Conservation (phyloP, 2,329 filamentous ascomycete species). For the Biscogniauxia sp. region DNA sequence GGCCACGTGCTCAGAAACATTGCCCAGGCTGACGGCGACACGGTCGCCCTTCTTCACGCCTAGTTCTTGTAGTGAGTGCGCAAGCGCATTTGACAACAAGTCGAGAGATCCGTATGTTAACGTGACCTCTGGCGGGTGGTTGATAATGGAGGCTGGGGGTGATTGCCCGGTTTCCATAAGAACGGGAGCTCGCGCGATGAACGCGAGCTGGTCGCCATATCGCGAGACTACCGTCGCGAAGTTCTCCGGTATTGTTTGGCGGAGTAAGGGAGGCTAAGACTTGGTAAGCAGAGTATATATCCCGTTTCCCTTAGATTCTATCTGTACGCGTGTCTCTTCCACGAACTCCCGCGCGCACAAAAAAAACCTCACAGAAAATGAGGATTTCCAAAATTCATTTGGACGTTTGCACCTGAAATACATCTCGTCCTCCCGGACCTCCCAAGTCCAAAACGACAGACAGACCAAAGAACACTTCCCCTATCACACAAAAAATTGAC, state of each 20-base stretch:
- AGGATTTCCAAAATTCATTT: too few relatives aligned
- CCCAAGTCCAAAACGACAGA: too few relatives aligned
- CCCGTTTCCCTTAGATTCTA: neutral
- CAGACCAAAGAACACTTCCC: neutral
- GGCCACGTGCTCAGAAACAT: conserved; percentile 78
- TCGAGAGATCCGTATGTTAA: conserved; percentile 78
- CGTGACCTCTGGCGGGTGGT: conserved; percentile 61
- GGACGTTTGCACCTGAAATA: too few relatives aligned
- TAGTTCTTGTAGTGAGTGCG: conserved; percentile 63
- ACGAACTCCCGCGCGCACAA: neutral
- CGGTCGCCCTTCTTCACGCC: conserved; percentile 80
- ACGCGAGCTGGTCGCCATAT: conserved; percentile 62
- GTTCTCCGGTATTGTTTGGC: conserved; percentile 69
- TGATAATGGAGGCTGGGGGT: conserved; percentile 26
- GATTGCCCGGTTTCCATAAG: conserved; percentile 15
- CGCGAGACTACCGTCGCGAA: conserved; percentile 63
- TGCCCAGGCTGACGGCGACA: conserved; percentile 84
- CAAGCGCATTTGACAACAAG: conserved; percentile 70
- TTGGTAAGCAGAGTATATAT: conserved; percentile 7
- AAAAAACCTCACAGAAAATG: neutral
- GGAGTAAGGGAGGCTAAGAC: conserved; percentile 61
- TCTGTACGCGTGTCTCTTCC: neutral
- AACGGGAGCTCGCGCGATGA: conserved; percentile 49
- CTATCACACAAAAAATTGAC: neutral
- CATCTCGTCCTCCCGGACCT: too few relatives aligned